A percentile compares a stretch with the other conserved stretches of the same genome.
Evolutionary conservation across 805 yeast genomes (phyloP).

Genomic region (Kodamaea neixiangensis): DNA sequence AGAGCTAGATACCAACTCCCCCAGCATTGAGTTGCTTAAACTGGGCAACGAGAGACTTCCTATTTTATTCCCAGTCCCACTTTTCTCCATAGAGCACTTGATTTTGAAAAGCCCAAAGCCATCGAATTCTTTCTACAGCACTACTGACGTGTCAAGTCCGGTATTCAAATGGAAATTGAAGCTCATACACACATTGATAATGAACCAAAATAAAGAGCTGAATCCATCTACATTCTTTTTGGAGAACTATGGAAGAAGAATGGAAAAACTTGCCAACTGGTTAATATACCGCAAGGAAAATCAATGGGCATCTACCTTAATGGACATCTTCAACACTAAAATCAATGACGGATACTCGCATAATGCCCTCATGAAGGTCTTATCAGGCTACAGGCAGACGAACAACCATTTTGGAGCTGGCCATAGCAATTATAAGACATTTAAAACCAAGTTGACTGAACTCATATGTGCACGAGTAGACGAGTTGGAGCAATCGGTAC

Average conservation of each 20-base stretch:
- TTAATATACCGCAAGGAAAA: conserved; percentile 10
- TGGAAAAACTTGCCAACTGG: conserved; percentile 30
- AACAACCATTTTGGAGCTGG: background rate
- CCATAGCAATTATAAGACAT: conserved; percentile 26
- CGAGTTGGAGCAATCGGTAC: conserved; percentile 20
- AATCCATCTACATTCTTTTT: conserved; percentile 20
- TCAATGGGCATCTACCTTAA: conserved; percentile 16
- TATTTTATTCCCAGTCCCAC: conserved; percentile 36
- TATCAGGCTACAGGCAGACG: background rate
- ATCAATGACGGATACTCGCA: conserved; percentile 21
- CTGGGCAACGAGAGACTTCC: conserved; percentile 26
- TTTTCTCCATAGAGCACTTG: conserved; percentile 36
- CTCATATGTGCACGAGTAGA: conserved; percentile 24
- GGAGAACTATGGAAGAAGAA: conserved; percentile 29
- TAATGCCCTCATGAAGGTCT: conserved; percentile 22
- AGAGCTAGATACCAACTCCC: conserved; percentile 31
- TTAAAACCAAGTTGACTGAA: conserved; percentile 31
- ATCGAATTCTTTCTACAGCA: conserved; percentile 16
- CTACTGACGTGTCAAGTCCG: conserved; percentile 18
- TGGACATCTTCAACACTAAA: conserved; percentile 23
- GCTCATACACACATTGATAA: conserved; percentile 29
- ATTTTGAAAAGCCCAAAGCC: conserved; percentile 25
- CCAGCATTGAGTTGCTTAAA: conserved; percentile 38
- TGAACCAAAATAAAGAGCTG: conserved; percentile 18
- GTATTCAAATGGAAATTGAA: conserved; percentile 34